Evolutionary conservation across 306 rosid species (phyloP).

Genomic region (Fragaria iinumae): DNA sequence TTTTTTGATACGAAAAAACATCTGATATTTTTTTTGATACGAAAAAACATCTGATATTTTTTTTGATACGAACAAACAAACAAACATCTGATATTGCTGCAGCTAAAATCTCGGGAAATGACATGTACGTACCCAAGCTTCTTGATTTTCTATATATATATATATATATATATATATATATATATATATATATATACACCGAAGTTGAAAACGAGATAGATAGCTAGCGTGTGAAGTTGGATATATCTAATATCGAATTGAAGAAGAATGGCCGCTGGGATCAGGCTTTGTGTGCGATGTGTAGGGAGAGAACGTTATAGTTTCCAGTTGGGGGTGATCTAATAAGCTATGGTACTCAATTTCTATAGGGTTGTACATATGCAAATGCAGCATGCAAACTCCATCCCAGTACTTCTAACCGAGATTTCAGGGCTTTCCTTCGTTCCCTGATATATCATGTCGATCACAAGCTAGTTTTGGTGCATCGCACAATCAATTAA

Average conservation of each 20-base stretch:
- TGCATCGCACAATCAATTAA: neutral
- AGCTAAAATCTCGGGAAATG: neutral
- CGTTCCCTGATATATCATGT: slow-evolving; percentile 15
- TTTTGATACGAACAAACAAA: no score
- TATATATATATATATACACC: neutral
- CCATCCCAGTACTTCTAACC: slow-evolving; percentile 26
- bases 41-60: neutral
- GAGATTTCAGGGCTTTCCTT: slow-evolving; percentile 39
- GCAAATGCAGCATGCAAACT: slow-evolving; percentile 26
- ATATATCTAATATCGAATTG: neutral
- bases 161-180: neutral
- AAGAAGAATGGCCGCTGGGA: slow-evolving; percentile 10
- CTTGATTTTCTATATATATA: neutral
- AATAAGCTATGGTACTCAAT: neutral
- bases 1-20: no score
- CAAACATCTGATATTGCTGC: neutral
- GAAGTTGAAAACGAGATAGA: neutral
- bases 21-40: neutral
- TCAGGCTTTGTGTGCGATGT: slow-evolving; percentile 24
- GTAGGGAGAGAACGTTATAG: slow-evolving; percentile 23
- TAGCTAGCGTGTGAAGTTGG: neutral
- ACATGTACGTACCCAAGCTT: neutral
- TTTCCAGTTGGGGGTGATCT: slow-evolving; percentile 35
- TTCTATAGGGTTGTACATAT: neutral
- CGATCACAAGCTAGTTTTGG: neutral